Evolutionary conservation across 2,329 filamentous ascomycete species (phyloP).

Genomic region (Amauroascus niger): DNA sequence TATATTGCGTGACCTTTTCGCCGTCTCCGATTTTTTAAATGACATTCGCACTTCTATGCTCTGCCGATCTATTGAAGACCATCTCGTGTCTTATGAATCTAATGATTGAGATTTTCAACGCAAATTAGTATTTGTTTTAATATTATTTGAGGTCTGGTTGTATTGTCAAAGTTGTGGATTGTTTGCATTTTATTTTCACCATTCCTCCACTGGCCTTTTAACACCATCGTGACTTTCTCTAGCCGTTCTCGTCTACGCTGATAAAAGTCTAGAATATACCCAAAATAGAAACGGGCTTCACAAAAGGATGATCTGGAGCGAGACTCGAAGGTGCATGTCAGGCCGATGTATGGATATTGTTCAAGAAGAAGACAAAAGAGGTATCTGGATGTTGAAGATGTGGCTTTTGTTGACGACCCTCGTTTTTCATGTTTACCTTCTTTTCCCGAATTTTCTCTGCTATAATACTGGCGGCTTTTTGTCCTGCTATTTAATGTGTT

Average conservation of each 20-base stretch:
- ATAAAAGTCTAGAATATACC: conserved; percentile 7
- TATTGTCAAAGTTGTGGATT: neutral
- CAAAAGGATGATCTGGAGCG: conserved; percentile 3
- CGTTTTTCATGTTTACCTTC: neutral
- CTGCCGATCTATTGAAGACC: neutral
- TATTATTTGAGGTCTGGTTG: neutral
- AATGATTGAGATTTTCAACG: neutral
- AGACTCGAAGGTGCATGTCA: neutral
- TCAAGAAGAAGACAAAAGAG: neutral
- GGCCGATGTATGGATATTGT: neutral
- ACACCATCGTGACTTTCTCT: neutral
- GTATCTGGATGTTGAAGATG: neutral
- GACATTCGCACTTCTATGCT: neutral
- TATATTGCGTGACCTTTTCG: neutral
- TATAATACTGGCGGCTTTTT: neutral
- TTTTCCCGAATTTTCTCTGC: neutral
- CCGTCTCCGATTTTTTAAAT: neutral
- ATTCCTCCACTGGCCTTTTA: neutral
- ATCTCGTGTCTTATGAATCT: neutral
- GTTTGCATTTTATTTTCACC: neutral
- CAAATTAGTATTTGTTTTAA: neutral
- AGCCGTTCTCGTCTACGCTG: neutral
- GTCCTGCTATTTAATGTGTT: neutral
- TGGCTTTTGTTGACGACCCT: neutral
- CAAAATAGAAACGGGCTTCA: conserved; percentile 1